Percentiles rank a stretch among this genome's conserved stretches.
Conservation (phyloP, 305 asterid genomes). For the Ajuga reptans region DNA sequence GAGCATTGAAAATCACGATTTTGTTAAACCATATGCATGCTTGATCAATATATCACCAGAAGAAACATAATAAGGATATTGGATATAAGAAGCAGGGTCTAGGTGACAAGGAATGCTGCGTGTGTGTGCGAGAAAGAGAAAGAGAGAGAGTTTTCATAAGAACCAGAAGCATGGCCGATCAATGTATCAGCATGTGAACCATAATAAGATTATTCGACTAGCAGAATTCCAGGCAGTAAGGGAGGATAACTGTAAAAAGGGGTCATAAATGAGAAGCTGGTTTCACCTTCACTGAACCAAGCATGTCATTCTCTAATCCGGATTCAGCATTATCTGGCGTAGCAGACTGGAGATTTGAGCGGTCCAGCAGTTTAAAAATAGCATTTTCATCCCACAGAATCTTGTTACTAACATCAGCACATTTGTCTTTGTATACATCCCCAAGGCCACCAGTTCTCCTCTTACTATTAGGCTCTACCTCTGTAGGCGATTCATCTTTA, state of each 20-base stretch:
- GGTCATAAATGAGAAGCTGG: conserved; percentile 18
- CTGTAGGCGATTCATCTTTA: conserved; percentile 44
- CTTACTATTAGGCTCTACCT: conserved; percentile 58
- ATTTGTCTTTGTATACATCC: conserved; percentile 82
- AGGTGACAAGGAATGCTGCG: neutral
- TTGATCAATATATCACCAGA: conserved; percentile 6
- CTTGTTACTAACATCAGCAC: conserved; percentile 71
- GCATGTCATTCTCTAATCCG: conserved; percentile 79
- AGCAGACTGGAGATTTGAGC: conserved; percentile 65
- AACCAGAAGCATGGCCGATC: neutral
- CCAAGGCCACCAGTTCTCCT: conserved; percentile 90
- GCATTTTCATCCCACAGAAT: conserved; percentile 84
- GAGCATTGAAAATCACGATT: neutral
- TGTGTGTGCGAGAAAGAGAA: neutral
- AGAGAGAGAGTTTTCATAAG: too few relatives aligned
- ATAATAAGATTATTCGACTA: conserved; percentile 3
- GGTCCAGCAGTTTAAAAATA: conserved; percentile 80
- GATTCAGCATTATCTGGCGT: conserved; percentile 66
- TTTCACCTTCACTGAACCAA: conserved; percentile 89
- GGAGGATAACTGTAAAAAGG: neutral
- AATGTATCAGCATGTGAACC: conserved; percentile 4
- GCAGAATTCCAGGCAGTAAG: conserved; percentile 13
- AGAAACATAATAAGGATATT: conserved; percentile 10
- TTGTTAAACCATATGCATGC: neutral
- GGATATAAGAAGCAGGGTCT: neutral